Evolutionary conservation across 2,329 filamentous ascomycete species (phyloP).

Genomic region (Aspergillus fructus): DNA sequence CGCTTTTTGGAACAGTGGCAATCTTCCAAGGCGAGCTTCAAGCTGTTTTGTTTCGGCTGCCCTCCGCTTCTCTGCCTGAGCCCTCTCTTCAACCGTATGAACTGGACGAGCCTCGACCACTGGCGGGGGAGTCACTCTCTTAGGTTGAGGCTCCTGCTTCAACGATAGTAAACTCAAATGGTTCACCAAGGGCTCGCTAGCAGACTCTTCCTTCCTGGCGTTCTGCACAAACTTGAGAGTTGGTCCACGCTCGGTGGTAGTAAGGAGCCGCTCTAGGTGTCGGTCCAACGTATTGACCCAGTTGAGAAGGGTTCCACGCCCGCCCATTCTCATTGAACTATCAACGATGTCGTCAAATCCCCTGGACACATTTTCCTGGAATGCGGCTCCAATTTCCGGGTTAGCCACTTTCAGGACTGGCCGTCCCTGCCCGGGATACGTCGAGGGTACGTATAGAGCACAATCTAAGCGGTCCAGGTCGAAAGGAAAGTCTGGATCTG

Average conservation of each 20-base stretch:
- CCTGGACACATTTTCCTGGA: slow-evolving; percentile 72
- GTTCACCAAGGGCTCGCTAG: slow-evolving; percentile 8
- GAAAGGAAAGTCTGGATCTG: slow-evolving; percentile 82
- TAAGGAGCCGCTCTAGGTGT: slow-evolving; percentile 68
- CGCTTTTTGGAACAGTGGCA: slow-evolving; percentile 66
- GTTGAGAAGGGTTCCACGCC: slow-evolving; percentile 57
- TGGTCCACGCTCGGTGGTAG: slow-evolving; percentile 67
- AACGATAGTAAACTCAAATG: slow-evolving; percentile 11
- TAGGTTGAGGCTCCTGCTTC: not conserved
- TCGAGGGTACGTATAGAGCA: slow-evolving; percentile 62
- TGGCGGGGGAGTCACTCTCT: not conserved
- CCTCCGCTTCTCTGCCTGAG: slow-evolving; percentile 62
- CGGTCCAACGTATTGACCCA: slow-evolving; percentile 71
- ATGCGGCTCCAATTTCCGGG: slow-evolving; percentile 68
- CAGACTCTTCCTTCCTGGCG: slow-evolving; percentile 36
- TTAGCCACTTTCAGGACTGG: slow-evolving; percentile 66
- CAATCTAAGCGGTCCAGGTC: slow-evolving; percentile 70
- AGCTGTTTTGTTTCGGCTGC: slow-evolving; percentile 69
- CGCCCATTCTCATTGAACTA: slow-evolving; percentile 47
- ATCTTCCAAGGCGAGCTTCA: slow-evolving; percentile 69
- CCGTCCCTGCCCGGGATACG: slow-evolving; percentile 57
- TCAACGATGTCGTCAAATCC: slow-evolving; percentile 68
- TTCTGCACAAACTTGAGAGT: slow-evolving; percentile 70
- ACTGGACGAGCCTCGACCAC: slow-evolving; percentile 43
- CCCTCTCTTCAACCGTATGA: slow-evolving; percentile 61